Evolutionary conservation across 805 yeast genomes (phyloP).

Genomic region (Crinitomyces ghanaensis): DNA sequence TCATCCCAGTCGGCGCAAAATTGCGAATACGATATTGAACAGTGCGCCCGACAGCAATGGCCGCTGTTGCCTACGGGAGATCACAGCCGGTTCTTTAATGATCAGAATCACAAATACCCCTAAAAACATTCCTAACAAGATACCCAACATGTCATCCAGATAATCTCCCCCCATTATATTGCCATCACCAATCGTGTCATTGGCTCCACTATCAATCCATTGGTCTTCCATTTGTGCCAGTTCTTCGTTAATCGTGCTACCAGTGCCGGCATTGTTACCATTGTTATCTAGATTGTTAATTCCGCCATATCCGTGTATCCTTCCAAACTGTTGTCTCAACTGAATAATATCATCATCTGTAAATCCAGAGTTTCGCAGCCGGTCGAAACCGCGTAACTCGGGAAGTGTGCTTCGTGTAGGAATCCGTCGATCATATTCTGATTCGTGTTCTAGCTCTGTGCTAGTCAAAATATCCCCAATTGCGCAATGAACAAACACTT

Average conservation of each 20-base stretch:
- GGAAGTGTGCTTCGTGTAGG: constrained; percentile 46
- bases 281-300: neutral
- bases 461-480: constrained; percentile 53
- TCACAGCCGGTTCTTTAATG: constrained; percentile 38
- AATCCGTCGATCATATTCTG: constrained; percentile 39
- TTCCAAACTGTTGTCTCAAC: constrained; percentile 62
- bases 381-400: constrained; percentile 74
- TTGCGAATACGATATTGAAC: constrained; percentile 56
- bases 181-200: constrained; percentile 37
- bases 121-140: constrained; percentile 59
- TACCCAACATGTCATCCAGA: constrained; percentile 53
- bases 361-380: constrained; percentile 75
- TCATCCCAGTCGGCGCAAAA: too few species aligned
- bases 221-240: constrained; percentile 63
- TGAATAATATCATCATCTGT: constrained; percentile 63
- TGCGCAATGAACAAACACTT: constrained; percentile 66
- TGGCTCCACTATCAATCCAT: constrained; percentile 75
- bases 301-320: constrained; percentile 44
- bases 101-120: constrained; percentile 63
- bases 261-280: constrained; percentile 1
- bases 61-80: constrained; percentile 52
- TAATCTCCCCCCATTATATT: constrained; percentile 41
- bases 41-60: constrained; percentile 62
- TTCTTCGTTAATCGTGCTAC: constrained; percentile 11
- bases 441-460: constrained; percentile 50